A percentile compares a stretch with the other conserved stretches of the same genome.
phyloP scores from a whole-genome alignment of 768 basidiomycete genomes.

The Fomitopsis pulvina region DNA sequence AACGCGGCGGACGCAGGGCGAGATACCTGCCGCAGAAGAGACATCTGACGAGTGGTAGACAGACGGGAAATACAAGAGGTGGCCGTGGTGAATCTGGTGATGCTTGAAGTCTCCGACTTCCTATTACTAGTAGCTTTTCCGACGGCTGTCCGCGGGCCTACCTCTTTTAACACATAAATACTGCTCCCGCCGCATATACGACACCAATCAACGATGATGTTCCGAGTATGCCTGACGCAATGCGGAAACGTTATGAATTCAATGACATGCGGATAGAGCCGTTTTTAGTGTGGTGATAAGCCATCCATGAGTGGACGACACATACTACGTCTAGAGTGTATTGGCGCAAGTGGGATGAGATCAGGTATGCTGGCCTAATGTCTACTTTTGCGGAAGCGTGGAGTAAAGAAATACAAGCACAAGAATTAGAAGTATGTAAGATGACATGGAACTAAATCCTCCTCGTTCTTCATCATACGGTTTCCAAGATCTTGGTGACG shows the following conservation, averaged over 20 bases:
- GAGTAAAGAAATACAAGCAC: conserved; percentile 13
- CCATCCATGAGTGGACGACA: too few relatives aligned
- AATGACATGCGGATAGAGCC: not conserved
- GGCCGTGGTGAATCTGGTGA: not conserved
- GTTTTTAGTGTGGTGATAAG: conserved; percentile 9
- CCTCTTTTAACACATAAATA: not conserved
- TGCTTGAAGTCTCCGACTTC: not conserved
- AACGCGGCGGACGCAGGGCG: conserved; percentile 21
- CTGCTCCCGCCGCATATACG: too few relatives aligned
- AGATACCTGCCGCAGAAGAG: conserved; percentile 25
- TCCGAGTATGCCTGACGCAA: not conserved
- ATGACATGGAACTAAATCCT: conserved; percentile 8
- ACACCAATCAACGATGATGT: too few relatives aligned
- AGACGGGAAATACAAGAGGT: not conserved
- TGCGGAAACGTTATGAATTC: not conserved
- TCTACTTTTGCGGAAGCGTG: conserved; percentile 18
- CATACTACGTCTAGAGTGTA: too few relatives aligned
- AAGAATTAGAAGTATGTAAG: conserved; percentile 14
- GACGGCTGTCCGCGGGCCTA: conserved; percentile 13
- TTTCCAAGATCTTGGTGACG: conserved; percentile 74
- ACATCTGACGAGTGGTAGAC: conserved; percentile 10
- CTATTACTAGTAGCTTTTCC: conserved; percentile 1
- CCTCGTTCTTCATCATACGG: conserved; percentile 18
- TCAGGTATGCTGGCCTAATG: conserved; percentile 15
- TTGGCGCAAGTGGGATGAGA: conserved; percentile 5